Evolutionary conservation across 352 stramenopile species (phyloP).

Genomic region (Pythium vanterpoolii): DNA sequence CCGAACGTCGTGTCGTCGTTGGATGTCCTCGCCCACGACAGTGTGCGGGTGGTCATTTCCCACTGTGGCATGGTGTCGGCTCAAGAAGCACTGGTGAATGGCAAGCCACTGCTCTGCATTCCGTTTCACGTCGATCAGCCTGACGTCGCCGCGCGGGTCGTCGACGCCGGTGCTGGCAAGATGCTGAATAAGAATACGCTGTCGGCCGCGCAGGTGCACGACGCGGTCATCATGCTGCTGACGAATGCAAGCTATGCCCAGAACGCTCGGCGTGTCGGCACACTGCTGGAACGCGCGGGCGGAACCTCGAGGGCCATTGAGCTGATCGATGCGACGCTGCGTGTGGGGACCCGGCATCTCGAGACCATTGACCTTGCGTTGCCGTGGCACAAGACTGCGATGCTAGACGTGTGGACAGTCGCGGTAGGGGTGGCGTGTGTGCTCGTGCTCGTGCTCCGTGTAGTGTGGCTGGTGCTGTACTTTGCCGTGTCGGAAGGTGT

Average conservation of each 20-base stretch:
- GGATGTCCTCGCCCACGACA: constrained; percentile 57
- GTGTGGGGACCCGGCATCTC: constrained; percentile 55
- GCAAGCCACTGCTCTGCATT: constrained; percentile 83
- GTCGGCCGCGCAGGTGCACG: constrained; percentile 47
- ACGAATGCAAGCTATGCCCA: constrained; percentile 44
- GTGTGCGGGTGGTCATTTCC: constrained; percentile 72
- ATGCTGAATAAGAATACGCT: constrained; percentile 74
- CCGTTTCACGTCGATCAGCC: constrained; percentile 87
- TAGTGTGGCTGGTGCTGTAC: constrained; percentile 69
- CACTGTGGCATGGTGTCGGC: constrained; percentile 86
- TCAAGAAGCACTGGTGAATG: constrained; percentile 74
- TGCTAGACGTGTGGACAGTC: constrained; percentile 81
- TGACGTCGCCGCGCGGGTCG: constrained; percentile 76
- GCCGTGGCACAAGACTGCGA: constrained; percentile 74
- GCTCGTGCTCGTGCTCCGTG: constrained; percentile 51
- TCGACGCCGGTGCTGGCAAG: constrained; percentile 67
- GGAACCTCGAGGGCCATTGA: constrained; percentile 60
- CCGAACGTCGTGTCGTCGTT: constrained; percentile 55
- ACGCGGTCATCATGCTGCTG: constrained; percentile 42
- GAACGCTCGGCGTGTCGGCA: constrained; percentile 48
- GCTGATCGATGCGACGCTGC: constrained; percentile 63
- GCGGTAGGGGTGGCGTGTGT: constrained; percentile 72
- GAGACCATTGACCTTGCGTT: constrained; percentile 60
- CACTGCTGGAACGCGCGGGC: constrained; percentile 53
- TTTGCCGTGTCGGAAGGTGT: constrained; percentile 50